Evolutionary conservation across 2,329 filamentous ascomycete species (phyloP).

Genomic region (Kalmusia sp.): DNA sequence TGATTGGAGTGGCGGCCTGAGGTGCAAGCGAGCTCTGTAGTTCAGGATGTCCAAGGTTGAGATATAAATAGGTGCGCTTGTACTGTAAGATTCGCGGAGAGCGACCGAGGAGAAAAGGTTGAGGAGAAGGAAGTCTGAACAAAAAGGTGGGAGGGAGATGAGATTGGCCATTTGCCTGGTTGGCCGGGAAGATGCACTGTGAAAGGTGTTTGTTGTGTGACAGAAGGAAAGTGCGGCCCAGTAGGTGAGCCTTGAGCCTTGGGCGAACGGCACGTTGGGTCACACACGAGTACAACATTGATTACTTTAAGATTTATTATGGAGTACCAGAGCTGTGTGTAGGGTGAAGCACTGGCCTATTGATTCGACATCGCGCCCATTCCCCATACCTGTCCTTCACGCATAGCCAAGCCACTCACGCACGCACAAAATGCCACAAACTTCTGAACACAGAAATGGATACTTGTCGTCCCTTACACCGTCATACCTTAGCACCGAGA

Average conservation of each 20-base stretch:
- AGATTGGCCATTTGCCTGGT: background rate
- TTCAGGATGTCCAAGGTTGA: background rate
- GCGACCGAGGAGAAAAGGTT: background rate
- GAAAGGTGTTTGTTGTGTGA: slow-evolving; percentile 2
- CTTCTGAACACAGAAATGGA: too few species aligned
- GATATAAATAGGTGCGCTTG: background rate
- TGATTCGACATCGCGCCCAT: background rate
- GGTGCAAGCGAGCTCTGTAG: background rate
- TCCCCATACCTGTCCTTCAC: background rate
- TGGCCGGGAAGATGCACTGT: background rate
- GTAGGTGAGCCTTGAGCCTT: too few species aligned
- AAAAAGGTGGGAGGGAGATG: background rate
- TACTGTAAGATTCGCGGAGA: background rate
- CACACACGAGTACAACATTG: too few species aligned
- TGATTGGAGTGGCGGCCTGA: background rate
- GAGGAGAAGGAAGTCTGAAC: background rate
- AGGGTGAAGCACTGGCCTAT: background rate
- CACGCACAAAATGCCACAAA: background rate
- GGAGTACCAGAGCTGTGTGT: background rate
- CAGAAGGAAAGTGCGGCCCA: background rate
- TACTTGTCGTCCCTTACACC: background rate
- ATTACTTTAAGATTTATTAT: background rate
- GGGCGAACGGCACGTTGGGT: background rate
- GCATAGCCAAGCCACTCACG: background rate
- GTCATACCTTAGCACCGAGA: background rate